Evolutionary conservation across 2,329 filamentous ascomycete species (phyloP), one percentile per base, ranked within the genome.

Genomic region (Leptographium radiaticola): DNA sequence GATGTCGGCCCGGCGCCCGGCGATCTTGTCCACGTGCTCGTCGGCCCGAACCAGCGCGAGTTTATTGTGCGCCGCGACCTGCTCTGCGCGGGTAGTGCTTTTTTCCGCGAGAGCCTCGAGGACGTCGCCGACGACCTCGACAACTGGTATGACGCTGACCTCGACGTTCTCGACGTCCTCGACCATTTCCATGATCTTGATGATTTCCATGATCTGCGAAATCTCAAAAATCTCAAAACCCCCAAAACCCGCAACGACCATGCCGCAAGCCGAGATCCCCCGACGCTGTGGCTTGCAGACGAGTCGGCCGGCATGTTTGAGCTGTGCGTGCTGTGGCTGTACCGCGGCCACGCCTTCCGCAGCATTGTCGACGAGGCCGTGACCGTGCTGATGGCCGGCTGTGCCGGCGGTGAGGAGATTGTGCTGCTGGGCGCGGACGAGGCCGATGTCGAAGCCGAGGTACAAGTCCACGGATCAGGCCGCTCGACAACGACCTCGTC

Each of bases 301-400:
- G 74, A 79, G 62, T 70, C 70, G 1, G 65, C 74, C 18, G 67
- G 72, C 61, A 75, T 77, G 69, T 78, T 80, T 60, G 70, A 72
- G 59, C 67, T 78, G 39, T 77, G 79, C 60, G 67, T 74, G 45
- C 66, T 75, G 46, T 79, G 75, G 74, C 68, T 80, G 30, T 74
- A 77, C 61, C 67, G 68, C 20, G 68, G 68, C 6, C 61, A 63
- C 33, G 63, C 63, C 31, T 77, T 77, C 60, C 67, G 68, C 33
- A 56, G 60, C 42, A 67, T 72, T 57, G 66, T 78, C 55, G 72
- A 75, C 56, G 63, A 68, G 25, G 67, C 69, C 57, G 61, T 74
- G 33, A 56, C 54, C 25, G 52, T 61, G 8, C 61, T 62, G 46
- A 59, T 61, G 36, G 58, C 59, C 48, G 49, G 52, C 11, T 42